Conservation (phyloP, 2,329 filamentous ascomycete genomes). For the Alternaria solani region DNA sequence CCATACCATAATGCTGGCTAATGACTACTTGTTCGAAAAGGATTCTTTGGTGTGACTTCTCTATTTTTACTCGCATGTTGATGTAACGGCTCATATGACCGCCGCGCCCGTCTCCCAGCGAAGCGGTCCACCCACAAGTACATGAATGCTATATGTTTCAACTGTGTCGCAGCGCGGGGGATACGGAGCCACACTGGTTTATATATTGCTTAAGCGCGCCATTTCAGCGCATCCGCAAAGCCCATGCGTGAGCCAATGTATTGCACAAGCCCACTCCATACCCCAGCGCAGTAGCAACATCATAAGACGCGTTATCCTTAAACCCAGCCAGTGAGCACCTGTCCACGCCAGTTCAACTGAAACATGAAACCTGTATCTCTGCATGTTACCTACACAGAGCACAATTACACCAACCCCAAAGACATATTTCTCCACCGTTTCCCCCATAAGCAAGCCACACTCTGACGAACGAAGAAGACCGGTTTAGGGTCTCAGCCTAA, state of each 20-base stretch:
- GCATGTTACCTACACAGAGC: not conserved
- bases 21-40: slow-evolving; percentile 3
- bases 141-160: slow-evolving; percentile 14
- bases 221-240: not conserved
- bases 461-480: not conserved
- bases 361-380: not conserved
- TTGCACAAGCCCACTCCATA: not conserved
- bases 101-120: not conserved
- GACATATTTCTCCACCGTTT: not conserved
- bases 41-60: slow-evolving; percentile 1
- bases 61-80: slow-evolving; percentile 18
- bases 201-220: not conserved
- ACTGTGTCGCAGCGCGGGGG: not conserved
- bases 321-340: not conserved
- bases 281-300: not conserved
- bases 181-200: not conserved
- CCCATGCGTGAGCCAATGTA: not conserved
- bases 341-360: not conserved
- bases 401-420: not conserved
- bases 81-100: slow-evolving; percentile 32
- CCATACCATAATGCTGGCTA: slow-evolving; percentile 2
- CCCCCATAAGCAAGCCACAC: not conserved
- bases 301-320: not conserved
- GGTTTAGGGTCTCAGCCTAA: not conserved
- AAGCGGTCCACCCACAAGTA: slow-evolving; percentile 6